These are phyloP conservation scores for Tylopilus vinaceipallidus DNA, from an alignment of 768 basidiomycete species.

Conservation along the genomic window DNA sequence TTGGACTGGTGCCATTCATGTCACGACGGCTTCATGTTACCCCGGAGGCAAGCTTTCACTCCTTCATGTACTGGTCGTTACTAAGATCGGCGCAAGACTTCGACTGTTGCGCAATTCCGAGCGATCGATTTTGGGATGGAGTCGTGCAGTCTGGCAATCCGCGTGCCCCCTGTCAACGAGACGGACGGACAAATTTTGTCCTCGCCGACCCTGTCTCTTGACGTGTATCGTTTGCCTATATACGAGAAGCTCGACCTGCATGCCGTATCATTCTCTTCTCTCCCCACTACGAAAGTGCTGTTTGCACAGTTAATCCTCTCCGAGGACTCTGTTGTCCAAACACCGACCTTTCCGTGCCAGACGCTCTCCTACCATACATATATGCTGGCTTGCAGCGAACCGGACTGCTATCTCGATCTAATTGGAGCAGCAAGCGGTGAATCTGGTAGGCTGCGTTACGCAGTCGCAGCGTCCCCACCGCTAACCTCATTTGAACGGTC, in stretches of 20 bases:
- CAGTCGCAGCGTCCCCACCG: not conserved
- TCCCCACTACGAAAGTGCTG: not conserved
- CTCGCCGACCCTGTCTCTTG: not conserved
- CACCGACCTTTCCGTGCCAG: not conserved
- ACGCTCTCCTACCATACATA: constrained; percentile 3
- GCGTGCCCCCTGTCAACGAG: not conserved
- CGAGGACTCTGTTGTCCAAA: not conserved
- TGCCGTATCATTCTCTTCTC: not conserved
- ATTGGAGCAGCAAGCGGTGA: not conserved
- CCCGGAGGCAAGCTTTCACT: not conserved
- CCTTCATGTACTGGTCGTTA: no score
- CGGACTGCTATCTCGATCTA: constrained; percentile 1
- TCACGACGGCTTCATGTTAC: not conserved
- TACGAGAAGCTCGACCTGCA: not conserved
- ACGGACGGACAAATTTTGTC: not conserved
- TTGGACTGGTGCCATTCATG: not conserved
- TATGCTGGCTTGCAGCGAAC: not conserved
- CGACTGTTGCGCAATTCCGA: constrained; percentile 2
- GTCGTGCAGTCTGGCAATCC: not conserved
- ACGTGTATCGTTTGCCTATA: not conserved
- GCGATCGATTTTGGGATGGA: constrained; percentile 6
- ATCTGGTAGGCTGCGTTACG: not conserved
- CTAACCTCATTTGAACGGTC: not conserved
- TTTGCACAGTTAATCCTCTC: not conserved
- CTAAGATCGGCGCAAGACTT: no score